phyloP scores from a whole-genome alignment of 2,329 filamentous ascomycete species.

The Blumeria graminis region DNA sequence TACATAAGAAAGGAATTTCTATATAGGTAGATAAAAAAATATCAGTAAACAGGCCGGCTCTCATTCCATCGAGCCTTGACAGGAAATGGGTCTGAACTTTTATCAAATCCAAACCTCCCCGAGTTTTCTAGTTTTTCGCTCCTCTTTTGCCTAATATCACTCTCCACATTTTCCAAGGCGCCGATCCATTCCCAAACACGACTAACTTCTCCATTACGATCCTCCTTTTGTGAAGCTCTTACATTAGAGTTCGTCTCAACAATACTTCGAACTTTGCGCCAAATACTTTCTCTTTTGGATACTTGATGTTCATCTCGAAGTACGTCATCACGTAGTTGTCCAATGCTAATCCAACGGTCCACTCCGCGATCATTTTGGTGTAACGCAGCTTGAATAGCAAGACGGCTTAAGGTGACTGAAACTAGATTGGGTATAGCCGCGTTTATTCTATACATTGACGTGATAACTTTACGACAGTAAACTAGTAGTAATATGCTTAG shows the following conservation, averaged over 20 bases:
- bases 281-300: slow-evolving; percentile 53
- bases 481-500: slow-evolving; percentile 23
- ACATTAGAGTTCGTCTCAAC: slow-evolving; percentile 92
- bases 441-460: slow-evolving; percentile 36
- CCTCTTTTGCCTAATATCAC: slow-evolving; percentile 20
- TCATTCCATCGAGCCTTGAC: slow-evolving; percentile 13
- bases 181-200: slow-evolving; percentile 50
- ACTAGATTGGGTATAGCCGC: slow-evolving; percentile 57
- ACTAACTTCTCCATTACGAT: slow-evolving; percentile 38
- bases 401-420: slow-evolving; percentile 56
- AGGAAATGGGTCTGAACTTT: slow-evolving; percentile 9
- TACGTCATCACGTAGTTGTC: slow-evolving; percentile 78
- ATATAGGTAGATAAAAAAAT: background rate
- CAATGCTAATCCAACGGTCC: slow-evolving; percentile 65
- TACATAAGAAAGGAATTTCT: background rate
- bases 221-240: slow-evolving; percentile 45
- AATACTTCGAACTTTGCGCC: slow-evolving; percentile 58
- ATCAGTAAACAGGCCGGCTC: slow-evolving; percentile 14
- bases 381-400: slow-evolving; percentile 66
- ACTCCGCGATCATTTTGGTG: slow-evolving; percentile 39
- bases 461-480: slow-evolving; percentile 41
- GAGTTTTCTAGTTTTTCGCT: slow-evolving; percentile 19
- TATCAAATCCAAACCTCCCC: slow-evolving; percentile 9
- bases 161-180: slow-evolving; percentile 17
- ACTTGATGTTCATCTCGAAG: slow-evolving; percentile 60